Base-by-base conservation (phyloP, 768 basidiomycete species). In the Russula earlei region DNA sequence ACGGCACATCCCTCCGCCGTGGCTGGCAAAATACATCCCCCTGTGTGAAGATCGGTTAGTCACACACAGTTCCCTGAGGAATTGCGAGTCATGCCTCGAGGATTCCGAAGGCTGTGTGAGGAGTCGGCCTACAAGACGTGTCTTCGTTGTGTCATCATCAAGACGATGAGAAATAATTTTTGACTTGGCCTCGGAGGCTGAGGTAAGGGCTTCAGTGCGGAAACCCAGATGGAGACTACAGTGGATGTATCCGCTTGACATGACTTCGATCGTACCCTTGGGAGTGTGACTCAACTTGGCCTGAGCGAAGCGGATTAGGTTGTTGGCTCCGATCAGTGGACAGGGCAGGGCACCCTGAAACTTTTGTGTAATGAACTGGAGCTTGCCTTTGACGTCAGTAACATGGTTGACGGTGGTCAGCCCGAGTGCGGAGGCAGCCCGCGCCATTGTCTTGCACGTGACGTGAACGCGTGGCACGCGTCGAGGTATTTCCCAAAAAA, bases 381-480 rank as follows among this genome's bases (percentile, higher is more conserved):
- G 31, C n/a, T n/a, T n/a, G n/a, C n/a, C n/a, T n/a, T n/a, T n/a
- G 6, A 33, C 45, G 38, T 52, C 56, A 57, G 46, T 22, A 37
- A 31, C 45, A 41, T 34, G 19, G 42, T 19, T 46, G 19, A n/a
- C 5, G 34, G 7, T 1, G 11, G 8, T 9, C 43, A 27, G 9
- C 24, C 24, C 42, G n/a, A n/a, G n/a, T n/a, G n/a, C n/a, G n/a
- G n/a, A n/a, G n/a, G n/a, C n/a, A n/a, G n/a, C n/a, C n/a, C n/a
- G n/a, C n/a, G n/a, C n/a, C n/a, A n/a, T 29, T 2, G 27, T 9
- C 5, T 8, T 1, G 17, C 61, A 62, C 61, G 61, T 62, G 61
- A 62, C 34, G 7, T 4, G 5, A 45, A 53, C 59, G 58, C 61
- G 59, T 55, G 58, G 41, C 53, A 55, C 61, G 61, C 61, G 61